A percentile compares a stretch with the other conserved stretches of the same genome.
Evolutionary conservation across 495 filamentous ascomycete genomes (phyloP).

Genomic region (Aspergillus homomorphus): DNA sequence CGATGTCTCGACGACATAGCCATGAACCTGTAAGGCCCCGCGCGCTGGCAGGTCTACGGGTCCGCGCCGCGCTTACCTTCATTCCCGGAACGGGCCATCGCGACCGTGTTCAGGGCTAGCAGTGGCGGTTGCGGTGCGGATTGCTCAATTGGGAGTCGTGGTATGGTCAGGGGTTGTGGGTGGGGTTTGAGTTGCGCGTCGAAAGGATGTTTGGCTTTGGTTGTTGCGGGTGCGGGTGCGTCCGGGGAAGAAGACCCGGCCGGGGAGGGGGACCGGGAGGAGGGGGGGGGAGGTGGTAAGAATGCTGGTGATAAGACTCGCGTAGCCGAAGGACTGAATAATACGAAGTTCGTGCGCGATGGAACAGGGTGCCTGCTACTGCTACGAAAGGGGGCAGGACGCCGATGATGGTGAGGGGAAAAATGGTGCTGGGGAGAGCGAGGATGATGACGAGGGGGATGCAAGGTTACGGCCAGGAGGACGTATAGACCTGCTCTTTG

Average conservation of each 20-base stretch:
- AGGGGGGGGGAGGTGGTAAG: no score
- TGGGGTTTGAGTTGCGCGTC: background rate
- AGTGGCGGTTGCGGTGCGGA: background rate
- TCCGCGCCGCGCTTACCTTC: background rate
- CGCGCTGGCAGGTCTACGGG: background rate
- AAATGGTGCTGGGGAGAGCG: background rate
- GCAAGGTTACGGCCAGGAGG: background rate
- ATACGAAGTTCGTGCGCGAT: background rate
- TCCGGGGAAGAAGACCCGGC: background rate
- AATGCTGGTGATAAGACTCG: no score
- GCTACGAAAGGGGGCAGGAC: background rate
- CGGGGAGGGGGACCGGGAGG: background rate
- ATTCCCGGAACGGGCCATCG: background rate
- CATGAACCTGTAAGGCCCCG: background rate
- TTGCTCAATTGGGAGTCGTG: background rate
- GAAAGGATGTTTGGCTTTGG: slow-evolving; percentile 1
- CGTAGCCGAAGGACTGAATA: background rate
- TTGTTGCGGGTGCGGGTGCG: background rate
- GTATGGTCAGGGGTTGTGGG: background rate
- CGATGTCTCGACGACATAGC: background rate
- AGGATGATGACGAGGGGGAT: background rate
- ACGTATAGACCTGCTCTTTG: background rate
- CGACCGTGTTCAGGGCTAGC: background rate
- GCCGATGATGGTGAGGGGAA: background rate
- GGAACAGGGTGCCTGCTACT: no score